Conservation (phyloP, 2,329 filamentous ascomycete species). For the Fusarium sp. region DNA sequence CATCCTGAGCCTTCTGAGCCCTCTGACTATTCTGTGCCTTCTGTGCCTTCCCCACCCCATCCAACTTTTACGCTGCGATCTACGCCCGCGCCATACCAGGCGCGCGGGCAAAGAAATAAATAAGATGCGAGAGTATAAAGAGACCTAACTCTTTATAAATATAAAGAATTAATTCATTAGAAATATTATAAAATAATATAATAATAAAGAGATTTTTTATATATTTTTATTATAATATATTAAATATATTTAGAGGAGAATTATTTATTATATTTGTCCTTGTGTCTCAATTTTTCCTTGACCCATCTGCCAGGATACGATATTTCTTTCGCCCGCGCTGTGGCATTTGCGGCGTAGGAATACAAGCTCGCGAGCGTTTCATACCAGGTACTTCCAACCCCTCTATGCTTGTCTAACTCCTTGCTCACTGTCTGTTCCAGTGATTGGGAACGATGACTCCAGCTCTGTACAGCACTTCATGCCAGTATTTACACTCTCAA, state of each 20-base stretch:
- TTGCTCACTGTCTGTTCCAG: not conserved
- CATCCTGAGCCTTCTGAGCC: not conserved
- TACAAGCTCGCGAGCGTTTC: not conserved
- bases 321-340: not conserved
- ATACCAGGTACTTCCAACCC: not conserved
- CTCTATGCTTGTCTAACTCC: not conserved
- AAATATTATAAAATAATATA: too few relatives aligned
- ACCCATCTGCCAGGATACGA: too few relatives aligned
- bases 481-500: not conserved
- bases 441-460: constrained; percentile 9
- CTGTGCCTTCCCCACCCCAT: not conserved
- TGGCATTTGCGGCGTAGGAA: not conserved
- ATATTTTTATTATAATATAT: too few relatives aligned
- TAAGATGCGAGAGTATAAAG: too few relatives aligned
- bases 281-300: too few relatives aligned
- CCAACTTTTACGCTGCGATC: not conserved
- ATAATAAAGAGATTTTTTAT: too few relatives aligned
- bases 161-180: too few relatives aligned
- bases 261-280: too few relatives aligned
- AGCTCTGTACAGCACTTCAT: not conserved
- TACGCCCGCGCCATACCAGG: not conserved
- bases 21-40: not conserved
- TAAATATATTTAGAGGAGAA: too few relatives aligned
- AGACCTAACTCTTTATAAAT: too few relatives aligned
- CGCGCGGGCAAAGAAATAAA: too few relatives aligned